Conservation (phyloP, 331 rosid species). For the Erythrophleum ivorense region DNA sequence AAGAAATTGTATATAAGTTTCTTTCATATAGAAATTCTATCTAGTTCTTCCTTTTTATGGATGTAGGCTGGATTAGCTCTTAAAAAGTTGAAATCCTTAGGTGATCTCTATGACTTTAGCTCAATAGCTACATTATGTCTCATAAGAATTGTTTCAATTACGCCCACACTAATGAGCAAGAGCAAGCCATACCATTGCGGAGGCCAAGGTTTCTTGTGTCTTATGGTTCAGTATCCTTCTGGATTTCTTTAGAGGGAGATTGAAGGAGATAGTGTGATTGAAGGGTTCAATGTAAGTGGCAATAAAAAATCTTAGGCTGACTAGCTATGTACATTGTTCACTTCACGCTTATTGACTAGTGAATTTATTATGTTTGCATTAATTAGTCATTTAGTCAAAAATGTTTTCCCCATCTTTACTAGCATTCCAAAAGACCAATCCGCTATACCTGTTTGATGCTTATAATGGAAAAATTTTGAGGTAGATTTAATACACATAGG, state of each 20-base stretch:
- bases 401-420: too few relatives aligned
- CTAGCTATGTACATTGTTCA: constrained; percentile 16
- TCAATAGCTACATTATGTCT: constrained; percentile 81
- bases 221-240: neutral
- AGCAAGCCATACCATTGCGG: constrained; percentile 48
- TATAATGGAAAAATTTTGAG: too few relatives aligned
- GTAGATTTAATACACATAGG: too few relatives aligned
- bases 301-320: constrained; percentile 33
- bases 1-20: neutral
- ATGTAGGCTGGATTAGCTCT: constrained; percentile 90
- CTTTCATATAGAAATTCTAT: neutral
- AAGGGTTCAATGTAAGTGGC: constrained; percentile 14
- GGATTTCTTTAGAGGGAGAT: too few relatives aligned
- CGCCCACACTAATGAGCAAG: constrained; percentile 72
- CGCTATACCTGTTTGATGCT: too few relatives aligned
- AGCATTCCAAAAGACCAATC: too few relatives aligned
- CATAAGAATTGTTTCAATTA: constrained; percentile 75
- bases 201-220: neutral
- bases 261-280: neutral
- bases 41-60: neutral
- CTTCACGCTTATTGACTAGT: too few relatives aligned
- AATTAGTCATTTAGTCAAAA: too few relatives aligned
- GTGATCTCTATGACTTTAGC: constrained; percentile 88
- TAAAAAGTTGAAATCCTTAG: constrained; percentile 74
- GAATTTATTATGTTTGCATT: too few relatives aligned